Base-by-base conservation (phyloP, 352 stramenopile species). In the Phytophthora cajani region DNA sequence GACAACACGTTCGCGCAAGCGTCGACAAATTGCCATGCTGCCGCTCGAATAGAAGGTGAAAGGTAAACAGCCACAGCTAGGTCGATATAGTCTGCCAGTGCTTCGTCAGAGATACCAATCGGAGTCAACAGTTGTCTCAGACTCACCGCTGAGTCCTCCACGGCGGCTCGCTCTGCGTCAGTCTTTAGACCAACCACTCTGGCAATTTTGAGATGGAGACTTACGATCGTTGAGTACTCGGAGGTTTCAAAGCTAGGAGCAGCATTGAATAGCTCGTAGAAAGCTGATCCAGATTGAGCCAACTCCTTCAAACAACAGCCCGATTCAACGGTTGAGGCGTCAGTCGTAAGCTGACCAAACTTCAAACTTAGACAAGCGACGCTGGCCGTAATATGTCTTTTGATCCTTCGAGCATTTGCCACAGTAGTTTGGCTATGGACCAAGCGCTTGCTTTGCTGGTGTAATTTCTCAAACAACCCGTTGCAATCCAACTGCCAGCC, bases 61-160 rank as follows among this genome's bases (percentile, higher is more conserved):
- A 75, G 53, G 53, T 64, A 69, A 5, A 65, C 2, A 1, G 12
- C 19, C 5, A 32, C 14, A 14, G 25, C 40, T 27, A 71, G 58
- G 21, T 75, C 33, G 46, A 75, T 36, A 57, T 65, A 75, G 16
- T 56, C 63, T 14, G 64, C 69, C 33, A 73, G n/a, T 5, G 23
- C 64, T 51, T 72, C 52, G 62, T 76, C 42, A 9, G 58, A 67
- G 30, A 76, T 66, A 17, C 64, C 49, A 62, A 73, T 58, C 19
- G 69, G 69, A 40, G 25, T 32, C 25, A 76, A 30, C n/a, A 76
- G 38, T 3, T 50, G 23, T 14, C 44, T 59, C 19, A 68, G 23
- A 23, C 23, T 55, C 32, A 58, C 23, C 23, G 32, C 52, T 9
- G 58, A 27, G 51, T 72, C 44, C 12, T 75, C 57, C 49, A 50